Evolutionary conservation across 768 basidiomycete species (phyloP).

Genomic region (Lactifluus piperatus): DNA sequence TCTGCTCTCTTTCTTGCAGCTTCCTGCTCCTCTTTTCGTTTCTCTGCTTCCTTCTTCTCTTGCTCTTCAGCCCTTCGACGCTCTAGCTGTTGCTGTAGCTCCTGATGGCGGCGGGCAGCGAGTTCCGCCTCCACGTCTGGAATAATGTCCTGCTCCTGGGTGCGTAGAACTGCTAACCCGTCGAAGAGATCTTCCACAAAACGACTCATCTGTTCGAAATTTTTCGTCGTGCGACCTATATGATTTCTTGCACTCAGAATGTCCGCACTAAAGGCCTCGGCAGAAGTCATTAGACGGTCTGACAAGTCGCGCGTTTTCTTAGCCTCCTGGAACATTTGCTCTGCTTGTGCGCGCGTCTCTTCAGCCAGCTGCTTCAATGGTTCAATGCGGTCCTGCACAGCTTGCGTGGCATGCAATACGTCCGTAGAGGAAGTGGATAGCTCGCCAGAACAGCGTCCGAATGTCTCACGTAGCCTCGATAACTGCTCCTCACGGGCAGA

Average conservation of each 20-base stretch:
- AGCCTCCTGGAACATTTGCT: conserved; percentile 4
- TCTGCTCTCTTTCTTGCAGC: background rate
- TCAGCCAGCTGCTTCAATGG: background rate
- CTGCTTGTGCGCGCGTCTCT: conserved; percentile 4
- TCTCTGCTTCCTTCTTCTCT: conserved; percentile 5
- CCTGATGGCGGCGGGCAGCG: conserved; percentile 1
- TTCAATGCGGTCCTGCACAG: background rate
- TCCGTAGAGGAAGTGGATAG: background rate
- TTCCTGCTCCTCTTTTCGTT: conserved; percentile 3
- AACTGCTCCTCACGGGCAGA: conserved; percentile 4
- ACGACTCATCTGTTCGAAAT: conserved; percentile 3
- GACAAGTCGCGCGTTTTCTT: conserved; percentile 7
- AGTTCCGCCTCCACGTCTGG: background rate
- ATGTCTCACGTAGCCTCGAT: background rate
- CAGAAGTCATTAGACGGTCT: conserved; percentile 1
- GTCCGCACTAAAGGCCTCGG: background rate
- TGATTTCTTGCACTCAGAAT: background rate
- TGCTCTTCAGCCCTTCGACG: conserved; percentile 7
- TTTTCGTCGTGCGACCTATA: background rate
- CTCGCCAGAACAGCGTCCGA: conserved; percentile 7
- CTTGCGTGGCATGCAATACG: background rate
- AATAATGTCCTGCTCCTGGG: background rate
- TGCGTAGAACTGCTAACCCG: background rate
- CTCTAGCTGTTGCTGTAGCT: conserved; percentile 3
- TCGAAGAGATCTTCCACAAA: background rate